Conservation (phyloP, 2,329 filamentous ascomycete genomes). For the Pyrenochaeta sp. region DNA sequence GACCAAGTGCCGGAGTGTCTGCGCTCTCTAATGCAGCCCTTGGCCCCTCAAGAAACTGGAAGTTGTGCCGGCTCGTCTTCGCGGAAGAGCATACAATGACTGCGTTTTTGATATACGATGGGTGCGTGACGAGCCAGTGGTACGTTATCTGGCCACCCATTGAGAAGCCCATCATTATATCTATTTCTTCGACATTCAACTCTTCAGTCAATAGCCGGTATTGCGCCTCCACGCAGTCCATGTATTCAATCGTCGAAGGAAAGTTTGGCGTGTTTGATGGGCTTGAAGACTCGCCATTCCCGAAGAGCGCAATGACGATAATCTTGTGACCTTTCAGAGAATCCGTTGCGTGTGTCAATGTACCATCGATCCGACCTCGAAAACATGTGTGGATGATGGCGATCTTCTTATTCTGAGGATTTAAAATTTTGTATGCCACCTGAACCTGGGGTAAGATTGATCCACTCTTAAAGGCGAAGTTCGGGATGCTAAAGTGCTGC, state of each 20-base stretch:
- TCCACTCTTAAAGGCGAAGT: constrained; percentile 31
- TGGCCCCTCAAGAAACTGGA: constrained; percentile 64
- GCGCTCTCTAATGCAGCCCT: constrained; percentile 58
- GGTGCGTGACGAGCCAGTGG: constrained; percentile 61
- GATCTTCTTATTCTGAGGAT: constrained; percentile 30
- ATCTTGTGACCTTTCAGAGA: constrained; percentile 59
- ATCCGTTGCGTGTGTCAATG: constrained; percentile 57
- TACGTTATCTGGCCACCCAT: constrained; percentile 66
- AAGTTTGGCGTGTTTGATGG: constrained; percentile 61
- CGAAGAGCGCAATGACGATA: constrained; percentile 61
- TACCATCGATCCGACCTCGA: constrained; percentile 60
- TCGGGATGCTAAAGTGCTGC: constrained; percentile 20
- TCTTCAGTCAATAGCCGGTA: constrained; percentile 51
- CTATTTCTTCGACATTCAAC: constrained; percentile 55
- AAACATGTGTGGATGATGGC: constrained; percentile 64
- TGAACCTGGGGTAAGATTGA: constrained; percentile 18
- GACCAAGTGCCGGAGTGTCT: constrained; percentile 47
- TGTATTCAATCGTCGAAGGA: constrained; percentile 55
- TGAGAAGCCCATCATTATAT: constrained; percentile 63
- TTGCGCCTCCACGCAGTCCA: constrained; percentile 63
- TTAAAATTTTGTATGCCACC: constrained; percentile 35
- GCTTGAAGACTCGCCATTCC: constrained; percentile 63
- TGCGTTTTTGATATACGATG: constrained; percentile 53
- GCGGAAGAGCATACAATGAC: constrained; percentile 63
- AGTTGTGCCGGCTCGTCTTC: constrained; percentile 61